Percentiles rank a stretch among this genome's conserved stretches.
Conservation (phyloP, 1,284 basidiomycete genomes). For the Ceratobasidium sp. region DNA sequence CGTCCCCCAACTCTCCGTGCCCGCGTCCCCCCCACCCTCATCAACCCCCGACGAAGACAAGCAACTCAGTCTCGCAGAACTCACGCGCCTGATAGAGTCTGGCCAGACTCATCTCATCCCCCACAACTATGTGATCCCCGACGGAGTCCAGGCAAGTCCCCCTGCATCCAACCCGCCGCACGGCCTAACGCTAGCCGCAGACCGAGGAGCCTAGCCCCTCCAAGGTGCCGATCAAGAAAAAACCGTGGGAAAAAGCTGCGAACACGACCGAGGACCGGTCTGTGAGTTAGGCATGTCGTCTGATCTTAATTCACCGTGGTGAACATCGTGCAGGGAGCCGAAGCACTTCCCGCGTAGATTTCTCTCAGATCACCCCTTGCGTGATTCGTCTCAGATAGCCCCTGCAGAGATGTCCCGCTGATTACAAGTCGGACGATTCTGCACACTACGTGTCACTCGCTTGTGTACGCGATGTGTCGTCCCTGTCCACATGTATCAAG, state of each 20-base stretch:
- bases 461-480: too few species aligned
- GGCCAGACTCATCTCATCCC: slow-evolving; percentile 44
- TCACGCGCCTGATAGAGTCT: slow-evolving; percentile 44
- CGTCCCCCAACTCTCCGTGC: neutral
- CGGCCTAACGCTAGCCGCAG: neutral
- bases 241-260: slow-evolving; percentile 44
- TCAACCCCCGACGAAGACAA: slow-evolving; percentile 28
- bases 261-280: too few species aligned
- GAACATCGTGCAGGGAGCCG: too few species aligned
- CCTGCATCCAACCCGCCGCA: neutral
- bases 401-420: too few species aligned
- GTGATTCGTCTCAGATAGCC: too few species aligned
- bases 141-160: slow-evolving; percentile 33
- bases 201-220: slow-evolving; percentile 24
- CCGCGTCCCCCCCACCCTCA: neutral
- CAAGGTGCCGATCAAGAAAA: slow-evolving; percentile 38
- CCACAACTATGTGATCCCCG: slow-evolving; percentile 40
- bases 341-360: too few species aligned
- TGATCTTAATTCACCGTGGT: too few species aligned
- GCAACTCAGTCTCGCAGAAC: slow-evolving; percentile 42
- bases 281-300: too few species aligned
- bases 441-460: too few species aligned
- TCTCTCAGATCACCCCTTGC: too few species aligned
- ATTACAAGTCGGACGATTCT: too few species aligned
- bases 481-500: too few species aligned